Percentiles rank a stretch among this genome's conserved stretches.
phyloP scores from a whole-genome alignment of 495 filamentous ascomycete genomes.

The Neurospora cerealis region DNA sequence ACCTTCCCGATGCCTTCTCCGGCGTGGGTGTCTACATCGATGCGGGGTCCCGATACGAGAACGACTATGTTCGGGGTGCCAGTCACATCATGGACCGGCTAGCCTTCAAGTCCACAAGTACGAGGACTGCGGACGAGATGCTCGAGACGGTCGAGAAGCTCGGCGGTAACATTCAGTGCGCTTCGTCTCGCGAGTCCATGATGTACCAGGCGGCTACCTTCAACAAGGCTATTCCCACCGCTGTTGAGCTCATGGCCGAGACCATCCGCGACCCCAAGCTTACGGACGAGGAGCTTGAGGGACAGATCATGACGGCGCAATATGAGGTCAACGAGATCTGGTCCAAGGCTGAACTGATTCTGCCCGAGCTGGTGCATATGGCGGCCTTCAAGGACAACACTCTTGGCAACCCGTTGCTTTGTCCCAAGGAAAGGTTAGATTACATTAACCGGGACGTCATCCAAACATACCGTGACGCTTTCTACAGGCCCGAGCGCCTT shows the following conservation, averaged over 20 bases:
- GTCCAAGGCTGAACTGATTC: constrained; percentile 91
- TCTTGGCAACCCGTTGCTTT: constrained; percentile 84
- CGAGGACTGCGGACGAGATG: constrained; percentile 70
- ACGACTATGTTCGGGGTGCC: constrained; percentile 70
- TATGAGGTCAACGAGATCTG: constrained; percentile 98
- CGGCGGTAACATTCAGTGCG: constrained; percentile 93
- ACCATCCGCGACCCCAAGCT: constrained; percentile 85
- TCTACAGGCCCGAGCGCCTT: constrained; percentile 82
- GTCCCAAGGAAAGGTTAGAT: constrained; percentile 70
- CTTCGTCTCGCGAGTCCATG: constrained; percentile 86
- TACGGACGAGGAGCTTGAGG: constrained; percentile 78
- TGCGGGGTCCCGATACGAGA: constrained; percentile 92
- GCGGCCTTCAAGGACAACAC: constrained; percentile 94
- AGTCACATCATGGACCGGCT: constrained; percentile 94
- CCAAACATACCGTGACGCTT: constrained; percentile 67
- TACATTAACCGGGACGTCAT: constrained; percentile 68
- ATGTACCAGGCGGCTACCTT: constrained; percentile 99
- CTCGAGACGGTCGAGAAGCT: constrained; percentile 74
- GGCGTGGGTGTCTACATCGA: constrained; percentile 96
- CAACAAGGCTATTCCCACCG: constrained; percentile 79
- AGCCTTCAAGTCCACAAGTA: constrained; percentile 87
- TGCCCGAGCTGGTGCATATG: constrained; percentile 91
- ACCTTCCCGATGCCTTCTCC: constrained; percentile 89
- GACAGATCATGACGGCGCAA: constrained; percentile 80
- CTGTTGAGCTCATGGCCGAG: constrained; percentile 80